phyloP scores from a whole-genome alignment of 1,139 yeast species.

The Entelexis paramagnoliae region DNA sequence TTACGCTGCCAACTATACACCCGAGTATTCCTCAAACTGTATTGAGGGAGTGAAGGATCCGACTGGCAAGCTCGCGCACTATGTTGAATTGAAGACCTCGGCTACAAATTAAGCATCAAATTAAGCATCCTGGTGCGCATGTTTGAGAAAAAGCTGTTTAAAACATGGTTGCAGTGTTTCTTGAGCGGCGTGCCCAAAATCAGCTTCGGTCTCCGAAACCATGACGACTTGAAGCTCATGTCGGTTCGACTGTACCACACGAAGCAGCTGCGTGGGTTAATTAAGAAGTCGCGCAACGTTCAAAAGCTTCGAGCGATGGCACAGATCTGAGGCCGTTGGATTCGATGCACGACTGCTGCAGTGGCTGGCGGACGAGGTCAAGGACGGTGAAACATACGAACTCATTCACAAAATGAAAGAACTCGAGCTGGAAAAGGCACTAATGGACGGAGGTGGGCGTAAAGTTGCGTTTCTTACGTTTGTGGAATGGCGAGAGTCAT shows the following conservation, averaged over 20 bases:
- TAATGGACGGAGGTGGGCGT: too few species aligned
- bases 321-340: too few species aligned
- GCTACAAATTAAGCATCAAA: conserved; percentile 43
- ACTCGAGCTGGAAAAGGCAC: too few species aligned
- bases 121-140: conserved; percentile 44
- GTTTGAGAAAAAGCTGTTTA: conserved; percentile 45
- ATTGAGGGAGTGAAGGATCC: conserved; percentile 34
- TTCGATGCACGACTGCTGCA: conserved; percentile 47
- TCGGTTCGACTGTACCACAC: conserved; percentile 67
- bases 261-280: conserved; percentile 60
- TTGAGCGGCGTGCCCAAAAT: conserved; percentile 69
- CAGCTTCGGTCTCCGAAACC: conserved; percentile 82
- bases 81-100: conserved; percentile 75
- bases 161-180: conserved; percentile 89
- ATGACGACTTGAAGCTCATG: conserved; percentile 48
- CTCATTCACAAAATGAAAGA: conserved; percentile 35
- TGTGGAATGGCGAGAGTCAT: too few species aligned
- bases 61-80: conserved; percentile 49
- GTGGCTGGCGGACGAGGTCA: conserved; percentile 55
- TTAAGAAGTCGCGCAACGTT: conserved; percentile 35
- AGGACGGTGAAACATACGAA: conserved; percentile 42
- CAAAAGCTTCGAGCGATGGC: too few species aligned
- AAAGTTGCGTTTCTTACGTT: too few species aligned
- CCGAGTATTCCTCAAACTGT: too few species aligned
- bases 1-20: too few species aligned